Percentiles rank a stretch among this genome's conserved stretches.
These are phyloP conservation scores for Rhodotorula sp. DNA, from an alignment of 1,284 basidiomycete species.

Conservation along the genomic window DNA sequence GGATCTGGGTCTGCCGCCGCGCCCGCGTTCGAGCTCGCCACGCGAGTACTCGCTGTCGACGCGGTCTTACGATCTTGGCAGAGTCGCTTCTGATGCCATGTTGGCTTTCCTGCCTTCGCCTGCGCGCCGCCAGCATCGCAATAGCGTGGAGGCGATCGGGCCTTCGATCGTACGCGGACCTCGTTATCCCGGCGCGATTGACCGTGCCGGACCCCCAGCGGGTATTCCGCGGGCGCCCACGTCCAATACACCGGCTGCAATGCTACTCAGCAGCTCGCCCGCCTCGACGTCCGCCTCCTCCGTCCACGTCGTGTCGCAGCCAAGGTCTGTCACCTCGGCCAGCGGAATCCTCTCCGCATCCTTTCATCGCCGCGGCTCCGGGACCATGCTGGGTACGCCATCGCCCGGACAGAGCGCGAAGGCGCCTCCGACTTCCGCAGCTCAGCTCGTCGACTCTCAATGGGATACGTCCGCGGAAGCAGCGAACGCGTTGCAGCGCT, in stretches of 20 bases:
- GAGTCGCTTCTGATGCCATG: not conserved
- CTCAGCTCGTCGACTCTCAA: conserved; percentile 21
- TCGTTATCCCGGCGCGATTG: conserved; percentile 22
- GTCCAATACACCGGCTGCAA: not conserved
- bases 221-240: not conserved
- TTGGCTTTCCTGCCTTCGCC: conserved; percentile 35
- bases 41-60: not conserved
- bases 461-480: conserved; percentile 21
- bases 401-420: conserved; percentile 9
- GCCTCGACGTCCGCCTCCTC: conserved; percentile 23
- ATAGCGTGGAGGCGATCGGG: not conserved
- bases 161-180: conserved; percentile 10
- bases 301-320: conserved; percentile 15
- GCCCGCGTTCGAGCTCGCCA: not conserved
- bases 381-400: not conserved
- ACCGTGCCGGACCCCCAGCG: not conserved
- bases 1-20: not conserved
- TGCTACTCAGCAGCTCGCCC: conserved; percentile 19
- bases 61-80: not conserved
- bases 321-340: conserved; percentile 26
- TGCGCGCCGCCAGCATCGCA: conserved; percentile 6
- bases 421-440: conserved; percentile 23
- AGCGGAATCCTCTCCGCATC: conserved; percentile 33
- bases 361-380: conserved; percentile 14
- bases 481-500: not conserved